phyloP scores from a whole-genome alignment of 1,284 basidiomycete species.

The Schizophyllum amplum region DNA sequence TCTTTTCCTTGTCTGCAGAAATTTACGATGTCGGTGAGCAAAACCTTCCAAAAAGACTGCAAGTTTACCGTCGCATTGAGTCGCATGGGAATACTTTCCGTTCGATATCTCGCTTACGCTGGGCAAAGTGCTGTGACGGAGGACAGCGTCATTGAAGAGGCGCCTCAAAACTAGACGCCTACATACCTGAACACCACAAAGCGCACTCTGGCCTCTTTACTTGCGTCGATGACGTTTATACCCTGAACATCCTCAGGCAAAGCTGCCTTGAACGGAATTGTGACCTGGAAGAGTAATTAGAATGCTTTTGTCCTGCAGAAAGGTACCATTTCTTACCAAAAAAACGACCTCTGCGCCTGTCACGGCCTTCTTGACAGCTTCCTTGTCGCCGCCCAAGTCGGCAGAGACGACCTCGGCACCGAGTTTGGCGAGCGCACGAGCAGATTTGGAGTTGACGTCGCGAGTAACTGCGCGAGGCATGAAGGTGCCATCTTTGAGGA shows the following conservation, averaged over 20 bases:
- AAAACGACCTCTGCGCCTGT: slow-evolving; percentile 11
- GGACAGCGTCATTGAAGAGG: not conserved
- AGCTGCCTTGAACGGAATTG: not conserved
- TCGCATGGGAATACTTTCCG: slow-evolving; percentile 4
- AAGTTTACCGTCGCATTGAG: slow-evolving; percentile 11
- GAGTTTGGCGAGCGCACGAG: slow-evolving; percentile 2
- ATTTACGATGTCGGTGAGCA: not conserved
- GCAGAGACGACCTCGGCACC: slow-evolving; percentile 10
- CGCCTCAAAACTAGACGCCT: not conserved
- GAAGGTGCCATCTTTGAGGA: slow-evolving; percentile 14
- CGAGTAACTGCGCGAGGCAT: slow-evolving; percentile 12
- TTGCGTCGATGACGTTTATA: slow-evolving; percentile 10
- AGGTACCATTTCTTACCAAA: not conserved
- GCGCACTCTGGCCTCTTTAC: slow-evolving; percentile 8
- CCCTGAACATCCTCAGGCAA: slow-evolving; percentile 13
- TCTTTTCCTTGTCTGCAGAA: slow-evolving; percentile 19
- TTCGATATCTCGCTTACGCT: not conserved
- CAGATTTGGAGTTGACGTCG: slow-evolving; percentile 7
- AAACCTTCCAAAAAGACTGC: slow-evolving; percentile 12
- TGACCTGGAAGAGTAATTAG: slow-evolving; percentile 13
- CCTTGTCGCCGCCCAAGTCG: slow-evolving; percentile 4
- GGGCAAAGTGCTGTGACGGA: not conserved
- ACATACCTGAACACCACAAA: slow-evolving; percentile 11
- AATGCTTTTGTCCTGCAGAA: not conserved
- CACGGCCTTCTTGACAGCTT: slow-evolving; percentile 5